Percentiles rank a stretch among this genome's conserved stretches.
phyloP scores from a whole-genome alignment of 306 rosid genomes.

The Argentina anserina region DNA sequence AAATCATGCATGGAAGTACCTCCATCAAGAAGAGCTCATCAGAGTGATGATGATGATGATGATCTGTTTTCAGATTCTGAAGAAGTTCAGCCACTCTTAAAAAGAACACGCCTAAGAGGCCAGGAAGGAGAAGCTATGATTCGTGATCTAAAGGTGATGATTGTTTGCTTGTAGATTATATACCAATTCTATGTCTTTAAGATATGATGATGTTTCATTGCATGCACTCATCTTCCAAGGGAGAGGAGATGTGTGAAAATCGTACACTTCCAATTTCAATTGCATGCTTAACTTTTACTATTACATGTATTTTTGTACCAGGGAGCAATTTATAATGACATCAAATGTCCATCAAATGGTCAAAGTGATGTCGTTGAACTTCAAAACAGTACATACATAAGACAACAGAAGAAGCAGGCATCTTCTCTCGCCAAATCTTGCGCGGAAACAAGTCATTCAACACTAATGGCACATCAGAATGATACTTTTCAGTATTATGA shows the following conservation, averaged over 20 bases:
- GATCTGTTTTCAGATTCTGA: not conserved
- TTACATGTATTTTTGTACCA: not conserved
- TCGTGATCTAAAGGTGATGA: not conserved
- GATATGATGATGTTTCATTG: not conserved
- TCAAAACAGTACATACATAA: not conserved
- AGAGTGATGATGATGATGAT: not conserved
- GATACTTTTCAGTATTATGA: not conserved
- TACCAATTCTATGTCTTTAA: not conserved
- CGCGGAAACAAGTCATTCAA: not conserved
- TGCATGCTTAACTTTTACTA: not conserved
- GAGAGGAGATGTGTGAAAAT: not conserved
- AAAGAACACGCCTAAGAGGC: not conserved
- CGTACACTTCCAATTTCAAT: not conserved
- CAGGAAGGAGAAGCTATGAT: slow-evolving; percentile 2
- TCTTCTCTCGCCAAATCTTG: not conserved
- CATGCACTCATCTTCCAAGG: not conserved
- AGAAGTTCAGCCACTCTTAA: not conserved
- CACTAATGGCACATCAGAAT: slow-evolving; percentile 1
- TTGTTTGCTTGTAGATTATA: not conserved
- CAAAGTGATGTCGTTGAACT: slow-evolving; percentile 4
- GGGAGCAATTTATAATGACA: not conserved
- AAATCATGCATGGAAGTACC: not conserved
- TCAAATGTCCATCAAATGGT: not conserved
- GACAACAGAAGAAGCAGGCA: not conserved
- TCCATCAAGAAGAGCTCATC: not conserved